Base-by-base conservation (phyloP, 768 basidiomycete genomes). In the Lepiota venenata region DNA sequence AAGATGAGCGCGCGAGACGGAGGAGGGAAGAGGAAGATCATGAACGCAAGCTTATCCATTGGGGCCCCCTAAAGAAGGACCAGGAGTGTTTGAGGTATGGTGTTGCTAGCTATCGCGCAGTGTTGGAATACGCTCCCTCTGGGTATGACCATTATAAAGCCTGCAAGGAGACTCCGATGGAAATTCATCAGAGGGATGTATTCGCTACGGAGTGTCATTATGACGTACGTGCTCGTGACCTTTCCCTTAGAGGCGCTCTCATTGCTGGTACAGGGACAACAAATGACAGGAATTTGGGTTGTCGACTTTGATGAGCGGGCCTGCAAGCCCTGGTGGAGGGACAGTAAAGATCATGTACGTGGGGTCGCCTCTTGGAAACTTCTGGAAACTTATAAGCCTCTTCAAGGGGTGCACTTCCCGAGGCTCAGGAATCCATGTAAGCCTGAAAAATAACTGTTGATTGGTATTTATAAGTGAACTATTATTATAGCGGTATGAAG, bases 271-370 rank as follows among this genome's bases (percentile, higher is more conserved):
- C 40, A 53, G 52, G 52, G 37, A 9, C 10, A 21, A 16, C 36
- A 47, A 25, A 53, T 53, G 45, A 16, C 32, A 10, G 52, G 52
- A 39, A 29, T 53, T 22, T 53, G 52, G 52, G 29, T 38, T 15
- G 32, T 53, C n/a, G 45, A 46, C n/a, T 52, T 52, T 14, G 44
- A 53, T 10, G 52, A 53, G 9, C 44, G 43, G 36, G 3, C 44
- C 9, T 53, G 52, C 8, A 46, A 47, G 44, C 52, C 52, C 12
- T 53, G 52, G 52, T 53, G 52, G 52, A 38, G 44, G 9, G 44
- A 46, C 9, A 46, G 37, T 6, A 38, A 39, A 12, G 52, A 53
- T 20, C 36, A 52, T 18, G 52, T 53, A 40, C 6, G 52, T 38
- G 12, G 14, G 27, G 1, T 39, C 10, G 11, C 3, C 0, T 12